These are phyloP conservation scores for Neurospora cerealis DNA, from an alignment of 495 filamentous ascomycete genomes.

Conservation along the genomic window DNA sequence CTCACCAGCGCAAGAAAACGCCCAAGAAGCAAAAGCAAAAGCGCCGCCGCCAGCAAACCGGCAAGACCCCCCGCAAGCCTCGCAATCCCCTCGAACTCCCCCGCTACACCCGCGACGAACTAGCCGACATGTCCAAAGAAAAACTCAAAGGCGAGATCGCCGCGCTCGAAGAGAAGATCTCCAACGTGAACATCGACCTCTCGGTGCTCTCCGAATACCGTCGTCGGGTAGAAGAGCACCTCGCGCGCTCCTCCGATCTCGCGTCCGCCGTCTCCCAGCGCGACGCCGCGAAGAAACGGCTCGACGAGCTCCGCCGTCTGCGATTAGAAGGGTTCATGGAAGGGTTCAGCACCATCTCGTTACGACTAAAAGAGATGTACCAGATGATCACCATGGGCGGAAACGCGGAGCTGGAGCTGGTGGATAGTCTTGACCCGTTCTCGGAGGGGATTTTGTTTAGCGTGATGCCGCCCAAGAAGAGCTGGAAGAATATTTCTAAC, in stretches of 20 bases:
- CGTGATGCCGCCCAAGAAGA: conserved; percentile 99
- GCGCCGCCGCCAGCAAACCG: neutral
- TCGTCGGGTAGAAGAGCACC: conserved; percentile 77
- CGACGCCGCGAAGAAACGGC: conserved; percentile 77
- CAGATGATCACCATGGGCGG: conserved; percentile 99
- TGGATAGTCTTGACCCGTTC: conserved; percentile 92
- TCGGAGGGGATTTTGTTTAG: conserved; percentile 93
- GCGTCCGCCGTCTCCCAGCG: conserved; percentile 61
- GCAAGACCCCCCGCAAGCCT: conserved; percentile 1
- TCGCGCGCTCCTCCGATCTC: conserved; percentile 70
- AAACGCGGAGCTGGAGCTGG: conserved; percentile 93
- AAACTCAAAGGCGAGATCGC: conserved; percentile 80
- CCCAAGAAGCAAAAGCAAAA: neutral
- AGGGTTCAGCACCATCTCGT: conserved; percentile 88
- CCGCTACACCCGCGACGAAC: conserved; percentile 78
- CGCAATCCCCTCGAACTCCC: conserved; percentile 50
- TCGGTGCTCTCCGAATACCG: conserved; percentile 90
- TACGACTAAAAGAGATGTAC: conserved; percentile 98
- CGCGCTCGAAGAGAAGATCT: conserved; percentile 82
- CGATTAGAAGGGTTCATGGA: conserved; percentile 97
- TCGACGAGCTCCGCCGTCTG: conserved; percentile 81
- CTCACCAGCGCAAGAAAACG: neutral
- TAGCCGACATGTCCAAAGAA: conserved; percentile 86
- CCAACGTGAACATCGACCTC: conserved; percentile 81
- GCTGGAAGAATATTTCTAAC: conserved; percentile 98